Evolutionary conservation across 371 early-diverging fungal species (phyloP).

Genomic region (Dinochytrium kinnereticum): DNA sequence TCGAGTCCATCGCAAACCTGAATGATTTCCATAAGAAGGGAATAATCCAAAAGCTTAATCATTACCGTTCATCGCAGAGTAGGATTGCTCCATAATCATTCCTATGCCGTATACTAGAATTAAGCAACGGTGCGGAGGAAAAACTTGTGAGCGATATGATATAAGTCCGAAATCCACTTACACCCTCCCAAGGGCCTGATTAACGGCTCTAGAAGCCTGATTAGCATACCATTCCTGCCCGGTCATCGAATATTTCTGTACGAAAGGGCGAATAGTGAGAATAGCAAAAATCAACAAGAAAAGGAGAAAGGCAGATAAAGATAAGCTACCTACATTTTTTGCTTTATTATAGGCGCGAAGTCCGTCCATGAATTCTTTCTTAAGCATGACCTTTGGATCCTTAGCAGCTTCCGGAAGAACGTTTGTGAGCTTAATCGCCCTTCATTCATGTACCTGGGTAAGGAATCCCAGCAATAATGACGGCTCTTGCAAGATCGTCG

Average conservation of each 20-base stretch:
- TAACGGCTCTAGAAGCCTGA: slow-evolving; percentile 91
- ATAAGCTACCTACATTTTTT: neutral
- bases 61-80: slow-evolving; percentile 60
- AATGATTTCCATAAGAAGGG: no score
- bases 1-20: slow-evolving; percentile 1
- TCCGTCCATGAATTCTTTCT: slow-evolving; percentile 66
- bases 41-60: no score
- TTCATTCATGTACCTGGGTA: slow-evolving; percentile 53
- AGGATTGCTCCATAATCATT: slow-evolving; percentile 70
- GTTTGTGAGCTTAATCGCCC: slow-evolving; percentile 41
- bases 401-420: slow-evolving; percentile 39
- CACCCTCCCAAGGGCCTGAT: slow-evolving; percentile 93
- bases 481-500: slow-evolving; percentile 86
- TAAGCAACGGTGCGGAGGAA: neutral
- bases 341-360: neutral
- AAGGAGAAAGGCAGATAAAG: neutral
- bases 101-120: slow-evolving; percentile 79
- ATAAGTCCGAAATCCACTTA: slow-evolving; percentile 19
- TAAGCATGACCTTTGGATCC: slow-evolving; percentile 68
- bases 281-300: no score
- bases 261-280: no score
- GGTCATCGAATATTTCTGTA: slow-evolving; percentile 24
- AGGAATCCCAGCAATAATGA: slow-evolving; percentile 92
- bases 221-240: slow-evolving; percentile 82
- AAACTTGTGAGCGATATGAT: neutral